Evolutionary conservation across 169 alveolate species (phyloP), one percentile per base, ranked within the genome.

Genomic region (Eimeria tenella): DNA sequence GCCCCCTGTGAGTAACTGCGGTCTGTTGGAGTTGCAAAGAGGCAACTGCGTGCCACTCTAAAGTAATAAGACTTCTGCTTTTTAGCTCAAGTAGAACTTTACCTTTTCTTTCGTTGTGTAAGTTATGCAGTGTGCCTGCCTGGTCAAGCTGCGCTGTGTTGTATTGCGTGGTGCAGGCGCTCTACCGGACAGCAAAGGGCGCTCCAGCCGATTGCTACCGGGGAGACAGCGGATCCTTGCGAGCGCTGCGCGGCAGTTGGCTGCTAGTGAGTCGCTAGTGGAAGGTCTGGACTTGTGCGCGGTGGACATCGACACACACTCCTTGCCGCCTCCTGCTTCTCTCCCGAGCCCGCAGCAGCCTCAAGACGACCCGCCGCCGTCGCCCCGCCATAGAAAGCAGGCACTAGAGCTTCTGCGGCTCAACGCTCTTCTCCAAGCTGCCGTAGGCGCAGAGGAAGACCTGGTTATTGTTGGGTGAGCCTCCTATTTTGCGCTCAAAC

Each of bases 361-460:
- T 4, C 74, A 81, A 58, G n/a, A n/a, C 21, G n/a, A 13, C 6
- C 74, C 53, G 49, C 0, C 90, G 0, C 17, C 55, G 52, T n/a
- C 90, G 13, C 25, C 7, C 13, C 10, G 23, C 13, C 68, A 42
- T 15, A 17, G 68, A 23, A 42, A 73, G 53, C 42, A 42, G n/a
- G 23, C 19, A n/a, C 56, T 81, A 17, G 90, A 81, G 68, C n/a
- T 56, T 9, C 73, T 81, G 74, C 90, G 90, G 42, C 31, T 81
- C 15, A 71, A 81, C 17, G 90, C 90, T 53, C 90, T 81, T 42
- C 90, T 81, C 50, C 90, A 81, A 21, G 90, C 90, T 4, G 90
- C 90, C 23, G 90, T 81, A 3, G 90, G 90, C 55, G 74, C 73
- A 81, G 90, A 81, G 74, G 74, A 81, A 21, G 90, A 81, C 73